A percentile compares a stretch with the other conserved stretches of the same genome.
phyloP scores from a whole-genome alignment of 192 early-diverging fungal species.

The Umbelopsis vinacea region DNA sequence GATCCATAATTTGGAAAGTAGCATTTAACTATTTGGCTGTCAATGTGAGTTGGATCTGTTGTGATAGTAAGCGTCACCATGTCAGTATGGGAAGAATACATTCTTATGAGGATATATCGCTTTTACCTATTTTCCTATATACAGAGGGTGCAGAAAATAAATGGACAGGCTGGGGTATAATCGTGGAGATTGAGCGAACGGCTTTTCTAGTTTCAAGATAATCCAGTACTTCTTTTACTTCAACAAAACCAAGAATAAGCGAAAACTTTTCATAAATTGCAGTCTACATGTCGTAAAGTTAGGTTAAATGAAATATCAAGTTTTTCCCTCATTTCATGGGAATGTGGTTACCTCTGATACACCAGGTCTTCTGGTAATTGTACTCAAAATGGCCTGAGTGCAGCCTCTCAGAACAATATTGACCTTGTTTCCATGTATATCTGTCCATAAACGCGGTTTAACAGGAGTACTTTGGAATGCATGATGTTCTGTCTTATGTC shows the following conservation, averaged over 20 bases:
- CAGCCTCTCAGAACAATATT: neutral
- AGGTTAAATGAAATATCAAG: neutral
- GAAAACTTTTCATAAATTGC: neutral
- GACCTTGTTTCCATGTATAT: constrained; percentile 1
- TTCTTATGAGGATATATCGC: too few relatives aligned
- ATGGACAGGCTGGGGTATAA: neutral
- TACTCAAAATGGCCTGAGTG: neutral
- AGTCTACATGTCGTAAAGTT: neutral
- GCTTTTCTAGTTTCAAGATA: neutral
- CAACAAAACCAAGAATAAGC: neutral
- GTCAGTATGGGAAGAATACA: too few relatives aligned
- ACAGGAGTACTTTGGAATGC: neutral
- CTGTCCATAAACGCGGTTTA: constrained; percentile 1
- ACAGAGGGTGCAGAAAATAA: neutral
- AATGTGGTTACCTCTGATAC: neutral
- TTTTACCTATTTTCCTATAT: constrained; percentile 8
- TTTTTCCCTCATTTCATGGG: neutral
- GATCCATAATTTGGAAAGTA: neutral
- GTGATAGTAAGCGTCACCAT: too few relatives aligned
- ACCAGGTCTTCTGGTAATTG: neutral
- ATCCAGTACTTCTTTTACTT: neutral
- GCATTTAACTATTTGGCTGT: neutral
- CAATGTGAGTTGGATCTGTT: neutral
- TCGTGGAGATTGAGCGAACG: neutral
- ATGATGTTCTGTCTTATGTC: neutral